A percentile compares a stretch with the other conserved stretches of the same genome.
phyloP scores from a whole-genome alignment of 2,329 filamentous ascomycete genomes.

The Penicillium thymicola region DNA sequence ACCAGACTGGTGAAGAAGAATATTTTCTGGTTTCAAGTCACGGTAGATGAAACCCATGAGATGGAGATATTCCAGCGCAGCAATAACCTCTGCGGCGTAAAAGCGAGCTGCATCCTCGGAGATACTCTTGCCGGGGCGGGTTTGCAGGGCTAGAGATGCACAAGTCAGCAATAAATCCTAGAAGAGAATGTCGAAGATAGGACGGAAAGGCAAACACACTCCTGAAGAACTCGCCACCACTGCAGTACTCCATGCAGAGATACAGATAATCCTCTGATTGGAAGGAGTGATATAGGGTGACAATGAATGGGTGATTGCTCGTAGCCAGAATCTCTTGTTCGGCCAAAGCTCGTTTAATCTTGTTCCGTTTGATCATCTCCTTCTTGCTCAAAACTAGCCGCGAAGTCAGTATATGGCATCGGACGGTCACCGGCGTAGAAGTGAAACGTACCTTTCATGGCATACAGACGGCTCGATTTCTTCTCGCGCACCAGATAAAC shows the following conservation, averaged over 20 bases:
- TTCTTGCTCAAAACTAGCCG: conserved; percentile 89
- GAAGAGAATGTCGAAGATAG: background rate
- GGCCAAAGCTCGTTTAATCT: conserved; percentile 96
- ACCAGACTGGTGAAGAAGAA: conserved; percentile 95
- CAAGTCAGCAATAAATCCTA: conserved; percentile 5
- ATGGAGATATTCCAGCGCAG: conserved; percentile 92
- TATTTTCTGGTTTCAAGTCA: conserved; percentile 96
- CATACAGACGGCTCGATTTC: conserved; percentile 91
- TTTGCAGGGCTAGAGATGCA: conserved; percentile 69
- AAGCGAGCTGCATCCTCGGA: conserved; percentile 95
- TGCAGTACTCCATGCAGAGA: conserved; percentile 99
- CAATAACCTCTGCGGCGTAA: conserved; percentile 95
- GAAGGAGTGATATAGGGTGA: conserved; percentile 97
- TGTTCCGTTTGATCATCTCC: conserved; percentile 99
- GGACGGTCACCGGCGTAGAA: background rate
- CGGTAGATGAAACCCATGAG: conserved; percentile 99
- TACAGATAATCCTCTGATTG: conserved; percentile 98
- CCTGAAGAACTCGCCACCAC: conserved; percentile 96
- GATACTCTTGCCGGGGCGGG: conserved; percentile 93
- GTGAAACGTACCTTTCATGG: conserved; percentile 81
- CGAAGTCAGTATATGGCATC: conserved; percentile 37
- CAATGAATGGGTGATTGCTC: conserved; percentile 98
- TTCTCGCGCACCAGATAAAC: conserved; percentile 97
- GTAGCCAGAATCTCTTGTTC: conserved; percentile 98
- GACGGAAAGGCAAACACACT: conserved; percentile 34